A percentile compares a stretch with the other conserved stretches of the same genome.
Conservation (phyloP, 371 early-diverging fungal genomes). For the Mortierella sp. region DNA sequence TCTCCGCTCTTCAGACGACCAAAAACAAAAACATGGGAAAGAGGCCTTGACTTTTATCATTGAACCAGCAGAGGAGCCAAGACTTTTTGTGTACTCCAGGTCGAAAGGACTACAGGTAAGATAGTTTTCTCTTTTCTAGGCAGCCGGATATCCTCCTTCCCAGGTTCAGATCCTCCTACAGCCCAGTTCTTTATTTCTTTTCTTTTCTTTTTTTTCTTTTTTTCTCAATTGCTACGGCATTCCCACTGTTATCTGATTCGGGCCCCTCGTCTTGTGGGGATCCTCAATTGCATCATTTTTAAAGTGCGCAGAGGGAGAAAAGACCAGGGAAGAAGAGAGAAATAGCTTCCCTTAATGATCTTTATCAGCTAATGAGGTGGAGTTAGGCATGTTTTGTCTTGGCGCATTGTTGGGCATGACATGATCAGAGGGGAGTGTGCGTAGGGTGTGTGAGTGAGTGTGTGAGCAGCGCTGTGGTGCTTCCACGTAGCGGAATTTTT, state of each 20-base stretch:
- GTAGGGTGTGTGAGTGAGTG: too few species aligned
- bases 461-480: constrained; percentile 14
- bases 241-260: background rate
- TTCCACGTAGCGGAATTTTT: constrained; percentile 33
- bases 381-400: too few species aligned
- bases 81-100: constrained; percentile 33
- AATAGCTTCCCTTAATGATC: background rate
- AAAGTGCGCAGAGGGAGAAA: background rate
- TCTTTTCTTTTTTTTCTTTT: background rate
- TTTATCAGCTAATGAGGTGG: too few species aligned
- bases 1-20: too few species aligned
- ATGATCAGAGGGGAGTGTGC: too few species aligned
- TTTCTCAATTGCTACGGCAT: background rate
- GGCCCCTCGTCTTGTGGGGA: background rate
- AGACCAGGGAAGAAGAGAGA: background rate
- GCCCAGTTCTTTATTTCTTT: background rate
- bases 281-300: background rate
- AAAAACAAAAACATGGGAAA: constrained; percentile 8
- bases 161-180: too few species aligned
- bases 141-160: too few species aligned
- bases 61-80: constrained; percentile 41
- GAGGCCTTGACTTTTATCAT: constrained; percentile 49
- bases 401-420: background rate
- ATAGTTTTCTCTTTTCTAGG: background rate
- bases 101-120: constrained; percentile 42